Conservation (phyloP, 306 rosid species). For the Medicago lupulina region DNA sequence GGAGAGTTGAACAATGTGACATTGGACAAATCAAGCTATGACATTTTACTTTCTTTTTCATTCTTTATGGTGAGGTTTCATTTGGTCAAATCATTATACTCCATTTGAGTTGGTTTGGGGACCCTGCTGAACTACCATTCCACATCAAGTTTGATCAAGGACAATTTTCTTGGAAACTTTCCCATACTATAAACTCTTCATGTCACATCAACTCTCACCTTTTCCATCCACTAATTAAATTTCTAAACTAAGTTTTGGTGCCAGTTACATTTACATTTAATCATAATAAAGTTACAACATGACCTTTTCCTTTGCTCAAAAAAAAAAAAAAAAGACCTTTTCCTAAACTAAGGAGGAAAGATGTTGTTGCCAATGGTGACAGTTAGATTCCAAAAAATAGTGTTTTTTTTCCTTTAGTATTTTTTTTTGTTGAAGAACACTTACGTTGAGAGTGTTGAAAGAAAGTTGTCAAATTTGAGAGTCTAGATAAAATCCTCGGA, state of each 20-base stretch:
- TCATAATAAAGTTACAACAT: not conserved
- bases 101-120: conserved; percentile 2
- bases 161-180: conserved; percentile 7
- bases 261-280: conserved; percentile 5
- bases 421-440: too few relatives aligned
- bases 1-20: conserved; percentile 5
- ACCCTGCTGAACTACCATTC: conserved; percentile 19
- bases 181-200: conserved; percentile 10
- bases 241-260: conserved; percentile 1
- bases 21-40: conserved; percentile 2
- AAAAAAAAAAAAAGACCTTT: too few relatives aligned
- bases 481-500: too few relatives aligned
- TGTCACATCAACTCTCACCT: not conserved
- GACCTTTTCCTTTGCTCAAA: not conserved
- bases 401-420: not conserved
- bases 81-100: conserved; percentile 1
- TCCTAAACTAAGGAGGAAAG: not conserved
- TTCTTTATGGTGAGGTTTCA: conserved; percentile 9
- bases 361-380: not conserved
- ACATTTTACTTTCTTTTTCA: conserved; percentile 1
- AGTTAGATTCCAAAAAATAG: not conserved
- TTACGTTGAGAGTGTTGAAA: not conserved
- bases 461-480: too few relatives aligned
- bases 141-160: conserved; percentile 14
- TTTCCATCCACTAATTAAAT: conserved; percentile 6